A percentile compares a stretch with the other conserved stretches of the same genome.
Evolutionary conservation across 495 filamentous ascomycete genomes (phyloP).

Genomic region (Pseudevernia furfuracea): DNA sequence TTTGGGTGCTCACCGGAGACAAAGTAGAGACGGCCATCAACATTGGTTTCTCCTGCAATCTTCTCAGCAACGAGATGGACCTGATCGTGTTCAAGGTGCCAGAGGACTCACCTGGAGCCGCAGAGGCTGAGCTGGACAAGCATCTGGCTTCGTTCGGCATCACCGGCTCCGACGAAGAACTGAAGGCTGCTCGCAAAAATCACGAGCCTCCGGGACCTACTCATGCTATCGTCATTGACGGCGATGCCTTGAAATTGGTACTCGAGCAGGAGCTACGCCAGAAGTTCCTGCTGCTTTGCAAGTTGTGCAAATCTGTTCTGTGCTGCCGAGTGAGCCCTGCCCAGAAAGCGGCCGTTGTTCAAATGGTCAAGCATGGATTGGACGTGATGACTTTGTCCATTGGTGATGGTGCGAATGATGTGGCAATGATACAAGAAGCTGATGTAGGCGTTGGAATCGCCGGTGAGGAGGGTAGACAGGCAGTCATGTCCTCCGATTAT

Average conservation of each 20-base stretch:
- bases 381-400: conserved; percentile 97
- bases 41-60: conserved; percentile 98
- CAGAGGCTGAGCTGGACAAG: conserved; percentile 63
- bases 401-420: conserved; percentile 97
- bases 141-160: conserved; percentile 66
- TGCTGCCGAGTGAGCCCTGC: conserved; percentile 96
- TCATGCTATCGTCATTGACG: conserved; percentile 95
- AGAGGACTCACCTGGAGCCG: conserved; percentile 58
- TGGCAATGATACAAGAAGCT: conserved; percentile 99
- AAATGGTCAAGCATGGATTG: conserved; percentile 87
- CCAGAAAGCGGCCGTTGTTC: conserved; percentile 95
- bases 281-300: conserved; percentile 91
- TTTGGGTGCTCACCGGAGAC: conserved; percentile 99
- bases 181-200: conserved; percentile 66
- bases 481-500: conserved; percentile 98
- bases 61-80: conserved; percentile 96
- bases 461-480: conserved; percentile 92
- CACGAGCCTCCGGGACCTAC: conserved; percentile 80
- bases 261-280: conserved; percentile 74
- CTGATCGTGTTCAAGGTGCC: conserved; percentile 82
- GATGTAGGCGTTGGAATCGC: conserved; percentile 98
- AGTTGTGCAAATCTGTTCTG: conserved; percentile 93
- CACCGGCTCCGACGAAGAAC: conserved; percentile 80
- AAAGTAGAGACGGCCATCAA: conserved; percentile 99
- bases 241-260: conserved; percentile 86